These are phyloP conservation scores for Bretschneidera sinensis DNA, from an alignment of 345 rosid genomes.

Conservation along the genomic window DNA sequence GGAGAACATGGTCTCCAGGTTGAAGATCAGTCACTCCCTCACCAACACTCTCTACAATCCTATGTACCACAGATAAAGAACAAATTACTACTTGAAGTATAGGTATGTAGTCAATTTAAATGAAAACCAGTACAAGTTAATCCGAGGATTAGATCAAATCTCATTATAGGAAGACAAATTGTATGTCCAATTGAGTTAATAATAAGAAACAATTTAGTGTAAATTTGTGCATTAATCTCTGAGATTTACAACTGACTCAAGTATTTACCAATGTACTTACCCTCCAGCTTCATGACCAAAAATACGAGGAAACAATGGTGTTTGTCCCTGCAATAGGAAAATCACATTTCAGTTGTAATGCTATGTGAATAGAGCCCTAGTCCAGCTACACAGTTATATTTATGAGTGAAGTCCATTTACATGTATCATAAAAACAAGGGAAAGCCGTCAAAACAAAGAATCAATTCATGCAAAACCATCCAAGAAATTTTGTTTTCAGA, in stretches of 20 bases:
- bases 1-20: conserved; percentile 75
- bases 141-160: background rate
- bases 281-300: conserved; percentile 88
- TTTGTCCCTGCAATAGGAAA: conserved; percentile 56
- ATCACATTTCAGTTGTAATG: background rate
- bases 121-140: background rate
- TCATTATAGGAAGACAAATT: no score
- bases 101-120: background rate
- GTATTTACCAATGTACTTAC: conserved; percentile 24
- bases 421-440: background rate
- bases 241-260: background rate
- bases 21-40: conserved; percentile 70
- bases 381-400: no score
- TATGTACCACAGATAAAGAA: conserved; percentile 12
- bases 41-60: conserved; percentile 85
- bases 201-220: background rate
- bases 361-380: no score
- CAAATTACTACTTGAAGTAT: background rate
- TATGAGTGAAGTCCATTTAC: no score
- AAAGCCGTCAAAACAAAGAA: background rate
- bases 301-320: conserved; percentile 71
- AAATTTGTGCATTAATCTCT: background rate
- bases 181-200: background rate
- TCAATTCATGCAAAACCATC: background rate
- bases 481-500: no score